Evolutionary conservation across 2,329 filamentous ascomycete genomes (phyloP), one percentile per base, ranked within the genome.

Genomic region (Aspergillus fischeri): DNA sequence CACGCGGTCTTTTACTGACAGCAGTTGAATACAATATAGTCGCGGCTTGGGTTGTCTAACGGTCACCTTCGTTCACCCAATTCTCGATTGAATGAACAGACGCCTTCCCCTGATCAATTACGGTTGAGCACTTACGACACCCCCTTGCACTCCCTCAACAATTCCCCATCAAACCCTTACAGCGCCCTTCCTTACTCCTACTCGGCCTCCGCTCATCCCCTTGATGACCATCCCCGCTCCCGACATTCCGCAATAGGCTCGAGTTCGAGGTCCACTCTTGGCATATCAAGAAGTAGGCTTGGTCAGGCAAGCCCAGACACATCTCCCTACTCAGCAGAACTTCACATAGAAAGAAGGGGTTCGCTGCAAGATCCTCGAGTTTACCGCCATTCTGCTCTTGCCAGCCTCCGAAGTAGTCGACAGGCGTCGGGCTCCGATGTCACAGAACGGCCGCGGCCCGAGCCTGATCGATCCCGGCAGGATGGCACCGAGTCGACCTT

Each of bases 401-500:
- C 70, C 29, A 70, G 67, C 3, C 70, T 71, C 51, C 70, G 75
- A 54, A 73, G 66, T 50, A 75, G 67, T 52, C 73, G 71, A 49
- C 70, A 73, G 32, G 62, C 65, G 49, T 74, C 69, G n/a, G 63
- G 56, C 50, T 75, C 68, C 38, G 75, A 73, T 56, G 65, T 62
- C 50, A 70, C 68, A 7, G 73, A 74, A 55, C 70, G 67, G 54
- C 67, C 62, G 51, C 72, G 61, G 58, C 63, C 64, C 54, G 73
- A 71, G 10, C 52, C 59, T n/a, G 73, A 76, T 25, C 72, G 69
- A 52, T 52, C 73, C 29, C 68, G 71, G 53, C 65, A 70, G 21
- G 87, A 92, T 67, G 88, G 87, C 8, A 92, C 91, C 0, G 91
- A 94, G 66, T 97, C 94, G 0, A 93, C 89, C 0, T 82, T 89